Percentiles rank a stretch among this genome's conserved stretches.
Conservation (phyloP, 192 early-diverging fungal genomes). For the Coemansia erecta region DNA sequence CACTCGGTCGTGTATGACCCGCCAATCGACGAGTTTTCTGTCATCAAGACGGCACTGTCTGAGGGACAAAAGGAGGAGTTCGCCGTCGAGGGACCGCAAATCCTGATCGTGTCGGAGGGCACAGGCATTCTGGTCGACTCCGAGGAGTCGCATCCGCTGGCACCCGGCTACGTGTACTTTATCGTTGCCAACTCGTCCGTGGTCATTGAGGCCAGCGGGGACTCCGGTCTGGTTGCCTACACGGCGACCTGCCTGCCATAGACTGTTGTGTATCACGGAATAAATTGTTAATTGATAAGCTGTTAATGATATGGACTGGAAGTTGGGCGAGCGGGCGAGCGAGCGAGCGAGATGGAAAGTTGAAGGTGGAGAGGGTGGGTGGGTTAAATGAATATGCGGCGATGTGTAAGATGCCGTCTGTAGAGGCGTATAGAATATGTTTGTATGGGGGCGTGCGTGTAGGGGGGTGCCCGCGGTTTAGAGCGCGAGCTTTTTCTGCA, state of each 20-base stretch:
- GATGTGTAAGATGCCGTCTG: too few species aligned
- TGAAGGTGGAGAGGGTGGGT: too few species aligned
- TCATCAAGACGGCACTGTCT: conserved; percentile 63
- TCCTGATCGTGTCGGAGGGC: conserved; percentile 83
- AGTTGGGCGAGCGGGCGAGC: too few species aligned
- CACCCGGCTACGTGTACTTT: conserved; percentile 79
- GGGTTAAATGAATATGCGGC: neutral
- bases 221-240: conserved; percentile 21
- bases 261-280: neutral
- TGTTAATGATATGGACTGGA: neutral
- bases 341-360: too few species aligned
- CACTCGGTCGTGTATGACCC: conserved; percentile 85
- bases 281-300: neutral
- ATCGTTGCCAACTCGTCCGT: conserved; percentile 61
- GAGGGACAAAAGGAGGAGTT: conserved; percentile 55
- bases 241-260: conserved; percentile 17
- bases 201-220: conserved; percentile 29
- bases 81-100: conserved; percentile 72
- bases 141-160: conserved; percentile 35
- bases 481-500: conserved; percentile 37
- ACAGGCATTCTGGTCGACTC: conserved; percentile 52
- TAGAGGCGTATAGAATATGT: neutral
- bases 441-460: neutral
- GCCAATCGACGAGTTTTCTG: conserved; percentile 94
- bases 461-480: neutral